Base-by-base conservation (phyloP, 495 filamentous ascomycete genomes). In the Haplographium delicatum region DNA sequence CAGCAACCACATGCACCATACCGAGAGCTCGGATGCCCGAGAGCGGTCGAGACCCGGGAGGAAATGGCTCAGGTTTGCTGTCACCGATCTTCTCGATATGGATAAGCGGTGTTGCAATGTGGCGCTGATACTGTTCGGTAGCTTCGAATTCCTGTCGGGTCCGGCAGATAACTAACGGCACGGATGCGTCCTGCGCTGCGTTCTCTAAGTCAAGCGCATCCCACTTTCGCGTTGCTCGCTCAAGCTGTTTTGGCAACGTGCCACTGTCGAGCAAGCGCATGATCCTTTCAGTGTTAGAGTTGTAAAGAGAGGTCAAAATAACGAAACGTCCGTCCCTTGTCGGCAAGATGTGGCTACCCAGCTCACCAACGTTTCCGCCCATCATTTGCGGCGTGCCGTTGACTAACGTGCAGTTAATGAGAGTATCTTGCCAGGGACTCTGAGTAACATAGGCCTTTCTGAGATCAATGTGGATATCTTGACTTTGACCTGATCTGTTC, bases 381-480 rank as follows among this genome's bases (percentile, higher is more conserved):
- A 42, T 42, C 39, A 42, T 42, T 22, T 42, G 39, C 39, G 15
- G 5, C 20, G 39, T 42, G 16, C 39, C 39, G 24, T 42, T 42
- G 39, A 42, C 39, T 20, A 42, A 42, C n/a, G 39, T 42, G 39
- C 16, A 42, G 39, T 23, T 42, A 20, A 42, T 20, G 5, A 42
- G 39, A 13, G 20, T 22, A 20, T 42, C 39, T 42, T 42, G 39
- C 39, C 39, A 42, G 5, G 39, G 39, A 20, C 39, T 42, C 20
- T 42, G 39, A 42, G 5, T 20, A 22, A 20, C 20, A 42, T 42
- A 42, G 5, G 39, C 39, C 39, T 42, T 42, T 42, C 39, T 8
- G 20, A 42, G 39, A 22, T 42, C 39, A 42, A 42, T 22, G 39
- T 42, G 39, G 16, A 42, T 42, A 22, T 42, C 39, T 42, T 42